A percentile compares a stretch with the other conserved stretches of the same genome.
Conservation (phyloP, 2,329 filamentous ascomycete species). For the Stemphylium vesicarium region DNA sequence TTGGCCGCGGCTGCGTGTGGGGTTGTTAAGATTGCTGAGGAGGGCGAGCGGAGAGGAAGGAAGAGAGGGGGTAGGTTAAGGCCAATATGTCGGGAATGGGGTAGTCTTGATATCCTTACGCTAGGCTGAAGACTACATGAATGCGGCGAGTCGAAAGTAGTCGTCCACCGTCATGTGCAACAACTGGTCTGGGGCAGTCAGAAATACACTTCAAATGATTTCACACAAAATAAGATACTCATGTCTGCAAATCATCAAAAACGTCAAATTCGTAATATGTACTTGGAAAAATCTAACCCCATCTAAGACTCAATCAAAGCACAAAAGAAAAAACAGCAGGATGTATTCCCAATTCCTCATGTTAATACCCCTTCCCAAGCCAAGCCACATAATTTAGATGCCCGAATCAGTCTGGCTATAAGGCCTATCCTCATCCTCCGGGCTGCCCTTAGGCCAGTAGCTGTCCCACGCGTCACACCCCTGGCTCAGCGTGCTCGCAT, state of each 20-base stretch:
- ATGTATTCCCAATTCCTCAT: neutral
- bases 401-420: constrained; percentile 46
- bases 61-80: constrained; percentile 18
- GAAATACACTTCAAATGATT: too few relatives aligned
- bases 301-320: neutral
- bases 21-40: constrained; percentile 1
- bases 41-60: neutral
- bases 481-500: constrained; percentile 26
- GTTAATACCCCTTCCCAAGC: neutral
- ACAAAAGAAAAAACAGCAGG: neutral
- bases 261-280: neutral
- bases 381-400: constrained; percentile 17
- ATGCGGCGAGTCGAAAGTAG: too few relatives aligned
- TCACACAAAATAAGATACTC: too few relatives aligned
- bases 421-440: constrained; percentile 22
- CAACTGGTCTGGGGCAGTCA: too few relatives aligned
- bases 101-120: constrained; percentile 34
- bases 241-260: neutral
- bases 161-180: too few relatives aligned
- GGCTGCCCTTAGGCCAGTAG: constrained; percentile 37
- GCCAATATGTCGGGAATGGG: constrained; percentile 27
- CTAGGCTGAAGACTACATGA: constrained; percentile 9
- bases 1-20: constrained; percentile 37
- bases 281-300: neutral
- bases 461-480: constrained; percentile 43